phyloP scores from a whole-genome alignment of 2,329 filamentous ascomycete species.

The Lecanicillium sp. region DNA sequence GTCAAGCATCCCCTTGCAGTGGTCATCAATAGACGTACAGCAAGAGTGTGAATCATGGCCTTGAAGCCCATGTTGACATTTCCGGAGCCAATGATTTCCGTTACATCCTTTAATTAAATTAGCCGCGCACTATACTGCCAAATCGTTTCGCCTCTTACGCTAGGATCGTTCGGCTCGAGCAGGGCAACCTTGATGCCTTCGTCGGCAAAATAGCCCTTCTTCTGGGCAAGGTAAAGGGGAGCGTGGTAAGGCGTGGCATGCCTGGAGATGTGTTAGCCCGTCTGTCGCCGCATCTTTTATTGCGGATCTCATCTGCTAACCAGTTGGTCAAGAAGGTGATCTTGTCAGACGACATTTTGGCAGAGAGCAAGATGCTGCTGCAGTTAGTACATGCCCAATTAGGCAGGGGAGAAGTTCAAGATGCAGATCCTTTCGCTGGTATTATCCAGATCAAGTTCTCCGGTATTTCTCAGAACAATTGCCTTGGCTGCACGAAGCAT shows the following conservation, averaged over 20 bases:
- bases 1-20: constrained; percentile 1
- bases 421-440: constrained; percentile 84
- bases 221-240: constrained; percentile 67
- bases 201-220: constrained; percentile 66
- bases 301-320: constrained; percentile 35
- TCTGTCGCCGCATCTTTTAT: background rate
- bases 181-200: constrained; percentile 71
- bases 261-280: constrained; percentile 35
- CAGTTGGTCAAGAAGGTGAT: constrained; percentile 81
- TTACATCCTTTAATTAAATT: constrained; percentile 51
- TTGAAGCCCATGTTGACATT: constrained; percentile 76
- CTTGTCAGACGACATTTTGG: constrained; percentile 71
- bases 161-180: constrained; percentile 72
- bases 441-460: constrained; percentile 83
- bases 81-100: constrained; percentile 68
- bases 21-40: constrained; percentile 34
- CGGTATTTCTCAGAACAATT: constrained; percentile 66
- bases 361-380: constrained; percentile 32
- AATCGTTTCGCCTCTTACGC: constrained; percentile 32
- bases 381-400: constrained; percentile 36
- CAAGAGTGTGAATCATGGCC: constrained; percentile 76
- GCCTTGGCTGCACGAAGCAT: constrained; percentile 15
- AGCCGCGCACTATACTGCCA: background rate
- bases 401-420: constrained; percentile 37
- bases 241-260: constrained; percentile 77